Evolutionary conservation across 768 basidiomycete species (phyloP), one percentile per base, ranked within the genome.

Genomic region (Scleroderma bovista): DNA sequence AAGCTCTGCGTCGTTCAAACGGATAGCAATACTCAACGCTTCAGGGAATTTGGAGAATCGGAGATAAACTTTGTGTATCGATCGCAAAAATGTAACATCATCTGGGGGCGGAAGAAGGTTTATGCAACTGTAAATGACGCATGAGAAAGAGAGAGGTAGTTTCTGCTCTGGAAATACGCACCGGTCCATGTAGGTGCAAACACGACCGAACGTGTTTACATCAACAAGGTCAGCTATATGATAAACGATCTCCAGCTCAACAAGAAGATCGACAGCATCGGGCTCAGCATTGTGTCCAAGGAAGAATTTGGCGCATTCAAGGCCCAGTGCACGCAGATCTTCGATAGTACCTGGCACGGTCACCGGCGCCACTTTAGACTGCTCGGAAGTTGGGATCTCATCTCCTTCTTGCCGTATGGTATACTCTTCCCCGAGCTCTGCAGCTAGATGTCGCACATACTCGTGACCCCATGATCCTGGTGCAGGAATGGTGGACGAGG

Each of bases 381-480:
- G 46, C 22, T 67, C 60, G 5, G 62, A 66, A 15, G 58, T 44
- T 29, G 58, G 60, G 33, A 53, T 62, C 12, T 69, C 68, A 44
- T 72, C 72, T 23, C 76, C 79, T 54, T 82, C 78, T 53, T 82
- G 81, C n/a, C 89, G 83, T 43, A 74, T 64, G 22, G 74, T 79
- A 63, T 85, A 98, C 63, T 98, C 96, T 63, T 97, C 91, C 6
- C 93, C 93, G 8, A 99, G 83, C 64, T 99, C 96, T 2, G 95
- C 86, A 11, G 96, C 91, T 41, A 99, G 80, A 65, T 99, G 95
- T 31, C 95, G 85, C 47, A 98, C 91, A 62, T 99, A 99, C 74
- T 99, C 96, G 65, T 99, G 94, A 3, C 96, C 96, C 96, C 96
- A 99, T 29, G 84, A 78, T n/a, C 95, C 94, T 0, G 96, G 94